Base-by-base conservation (phyloP, 805 yeast genomes). In the Candida nemodendra region DNA sequence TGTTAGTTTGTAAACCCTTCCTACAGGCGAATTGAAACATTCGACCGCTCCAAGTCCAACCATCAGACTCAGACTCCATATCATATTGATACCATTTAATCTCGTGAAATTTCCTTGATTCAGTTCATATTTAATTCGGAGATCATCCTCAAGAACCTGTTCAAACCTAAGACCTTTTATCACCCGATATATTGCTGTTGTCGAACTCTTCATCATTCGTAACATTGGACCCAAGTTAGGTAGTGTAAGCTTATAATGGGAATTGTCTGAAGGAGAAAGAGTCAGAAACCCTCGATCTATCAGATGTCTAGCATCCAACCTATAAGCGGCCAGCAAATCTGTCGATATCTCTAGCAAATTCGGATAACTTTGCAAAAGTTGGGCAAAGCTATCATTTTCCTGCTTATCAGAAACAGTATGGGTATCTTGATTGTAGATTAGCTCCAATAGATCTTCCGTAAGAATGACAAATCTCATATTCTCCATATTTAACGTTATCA, bases 11-110 rank as follows among this genome's bases (percentile, higher is more conserved):
- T 76, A 74, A 1, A 78, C 78, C 34, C 70, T 59, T 3, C 80
- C 80, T 2, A 71, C 74, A 2, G 76, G 75, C 0, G 82, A 73
- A 31, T 67, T 66, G 48, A 74, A 74, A 7, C 71, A 73, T 47
- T 77, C 82, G 3, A 72, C 53, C 1, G 66, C 50, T 0, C 83
- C 84, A 17, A 68, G 57, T 0, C 83, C 84, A 35, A 69, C 59
- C 34, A 76, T 65, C 36, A 70, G 71, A 13, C 79, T 75, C 11
- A 78, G 46, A 2, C 68, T 52, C 79, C 81, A 78, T 22, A 63
- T 48, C 27, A 76, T 50, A 41, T 70, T 72, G 27, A 71, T 53
- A 1, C 81, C 83, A 38, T 72, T 70, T 41, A 71, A 72, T 12
- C 76, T 78, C 32, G 65, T 63, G 44, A 69, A 64, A 36, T 68